A percentile compares a stretch with the other conserved stretches of the same genome.
Evolutionary conservation across 441 rosid species (phyloP).

Genomic region (Populus tomentosa): DNA sequence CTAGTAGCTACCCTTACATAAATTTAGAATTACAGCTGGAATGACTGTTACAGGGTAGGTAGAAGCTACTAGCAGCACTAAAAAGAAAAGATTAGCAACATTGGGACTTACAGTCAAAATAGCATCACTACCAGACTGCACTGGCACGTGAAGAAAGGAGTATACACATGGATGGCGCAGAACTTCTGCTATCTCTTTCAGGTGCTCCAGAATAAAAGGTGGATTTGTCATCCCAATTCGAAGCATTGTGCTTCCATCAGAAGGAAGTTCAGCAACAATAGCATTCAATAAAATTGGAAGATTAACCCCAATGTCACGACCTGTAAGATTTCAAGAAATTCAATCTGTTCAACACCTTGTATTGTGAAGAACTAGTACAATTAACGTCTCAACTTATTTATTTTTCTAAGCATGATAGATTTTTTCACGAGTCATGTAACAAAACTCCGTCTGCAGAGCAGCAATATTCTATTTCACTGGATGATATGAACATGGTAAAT

Average conservation of each 20-base stretch:
- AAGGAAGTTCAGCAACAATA: constrained; percentile 75
- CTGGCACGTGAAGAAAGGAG: constrained; percentile 90
- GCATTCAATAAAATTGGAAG: constrained; percentile 81
- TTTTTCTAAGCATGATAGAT: background rate
- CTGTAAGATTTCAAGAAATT: constrained; percentile 36
- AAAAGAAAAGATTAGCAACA: background rate
- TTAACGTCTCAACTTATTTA: background rate
- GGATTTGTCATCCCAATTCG: constrained; percentile 99
- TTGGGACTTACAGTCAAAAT: constrained; percentile 58
- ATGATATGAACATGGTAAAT: background rate
- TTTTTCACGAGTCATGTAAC: background rate
- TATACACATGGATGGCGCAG: constrained; percentile 83
- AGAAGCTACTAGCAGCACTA: background rate
- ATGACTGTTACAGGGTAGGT: background rate
- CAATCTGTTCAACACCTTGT: background rate
- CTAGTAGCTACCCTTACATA: background rate
- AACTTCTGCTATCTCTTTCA: constrained; percentile 83
- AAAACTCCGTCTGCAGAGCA: background rate
- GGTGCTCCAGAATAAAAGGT: constrained; percentile 87
- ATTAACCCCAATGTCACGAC: constrained; percentile 90
- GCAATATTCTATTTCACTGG: background rate
- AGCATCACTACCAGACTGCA: constrained; percentile 84
- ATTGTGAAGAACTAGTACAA: background rate
- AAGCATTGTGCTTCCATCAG: constrained; percentile 84
- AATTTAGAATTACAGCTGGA: background rate